Percentiles rank a stretch among this genome's conserved stretches.
phyloP scores from a whole-genome alignment of 75 land plant species.

The Chamaecyparis obtusa region DNA sequence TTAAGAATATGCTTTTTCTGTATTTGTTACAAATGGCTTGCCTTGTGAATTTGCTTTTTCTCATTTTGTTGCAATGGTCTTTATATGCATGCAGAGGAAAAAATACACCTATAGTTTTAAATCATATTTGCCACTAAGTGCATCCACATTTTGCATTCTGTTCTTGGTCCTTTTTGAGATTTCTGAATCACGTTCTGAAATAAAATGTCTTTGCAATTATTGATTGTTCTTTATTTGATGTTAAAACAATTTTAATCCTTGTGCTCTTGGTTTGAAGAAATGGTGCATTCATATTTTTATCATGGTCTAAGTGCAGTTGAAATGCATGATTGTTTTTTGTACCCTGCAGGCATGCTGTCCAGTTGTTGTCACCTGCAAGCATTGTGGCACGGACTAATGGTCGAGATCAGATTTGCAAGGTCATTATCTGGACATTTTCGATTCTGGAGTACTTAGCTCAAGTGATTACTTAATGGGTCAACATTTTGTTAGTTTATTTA shows the following conservation, averaged over 20 bases:
- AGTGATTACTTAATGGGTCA: neutral
- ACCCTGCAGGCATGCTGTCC: conserved; percentile 82
- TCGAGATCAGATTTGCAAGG: conserved; percentile 89
- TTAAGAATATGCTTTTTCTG: neutral
- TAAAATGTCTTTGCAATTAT: neutral
- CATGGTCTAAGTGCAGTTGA: neutral
- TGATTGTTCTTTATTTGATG: neutral
- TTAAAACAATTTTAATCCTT: neutral
- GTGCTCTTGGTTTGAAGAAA: neutral
- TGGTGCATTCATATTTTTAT: neutral
- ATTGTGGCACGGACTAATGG: conserved; percentile 90
- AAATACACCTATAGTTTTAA: neutral
- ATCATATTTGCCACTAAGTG: neutral
- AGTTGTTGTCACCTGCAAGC: conserved; percentile 89
- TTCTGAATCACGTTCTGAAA: neutral
- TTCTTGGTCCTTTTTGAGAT: neutral
- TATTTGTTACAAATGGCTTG: neutral
- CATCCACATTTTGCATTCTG: neutral
- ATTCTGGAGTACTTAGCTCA: neutral
- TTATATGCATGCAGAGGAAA: neutral
- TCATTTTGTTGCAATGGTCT: neutral
- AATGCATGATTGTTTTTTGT: neutral
- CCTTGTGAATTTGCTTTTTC: neutral
- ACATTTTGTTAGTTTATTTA: neutral
- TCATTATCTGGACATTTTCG: too few relatives aligned